Evolutionary conservation across 2,329 filamentous ascomycete genomes (phyloP).

Genomic region (Gaeumannomyces sp.): DNA sequence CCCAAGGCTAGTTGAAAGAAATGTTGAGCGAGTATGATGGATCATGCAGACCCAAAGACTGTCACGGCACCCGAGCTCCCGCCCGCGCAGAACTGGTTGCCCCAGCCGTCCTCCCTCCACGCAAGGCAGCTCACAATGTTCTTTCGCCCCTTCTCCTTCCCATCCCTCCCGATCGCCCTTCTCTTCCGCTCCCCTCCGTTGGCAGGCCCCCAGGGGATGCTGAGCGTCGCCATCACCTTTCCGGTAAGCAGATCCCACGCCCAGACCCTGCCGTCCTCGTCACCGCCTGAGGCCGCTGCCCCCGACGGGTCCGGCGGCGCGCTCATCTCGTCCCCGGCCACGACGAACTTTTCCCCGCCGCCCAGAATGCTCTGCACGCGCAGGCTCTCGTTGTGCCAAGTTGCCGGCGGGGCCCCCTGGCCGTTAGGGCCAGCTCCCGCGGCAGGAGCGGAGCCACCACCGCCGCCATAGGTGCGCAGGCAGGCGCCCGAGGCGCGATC

Average conservation of each 20-base stretch:
- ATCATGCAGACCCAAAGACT: slow-evolving; percentile 42
- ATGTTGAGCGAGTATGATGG: neutral
- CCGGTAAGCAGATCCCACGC: slow-evolving; percentile 83
- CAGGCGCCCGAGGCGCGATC: slow-evolving; percentile 70
- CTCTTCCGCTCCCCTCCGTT: slow-evolving; percentile 38
- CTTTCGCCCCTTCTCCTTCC: slow-evolving; percentile 51
- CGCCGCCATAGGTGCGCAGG: slow-evolving; percentile 62
- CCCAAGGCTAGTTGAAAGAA: neutral
- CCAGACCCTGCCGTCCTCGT: slow-evolving; percentile 56
- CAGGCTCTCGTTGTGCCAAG: slow-evolving; percentile 59
- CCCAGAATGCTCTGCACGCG: slow-evolving; percentile 73
- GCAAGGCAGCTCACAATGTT: slow-evolving; percentile 58
- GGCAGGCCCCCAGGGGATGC: slow-evolving; percentile 48
- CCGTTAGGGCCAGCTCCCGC: no score
- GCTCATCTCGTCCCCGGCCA: slow-evolving; percentile 71
- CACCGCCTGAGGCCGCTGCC: slow-evolving; percentile 17
- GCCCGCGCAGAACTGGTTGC: slow-evolving; percentile 59
- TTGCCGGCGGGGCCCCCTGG: slow-evolving; percentile 12
- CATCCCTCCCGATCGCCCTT: slow-evolving; percentile 51
- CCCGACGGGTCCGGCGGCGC: slow-evolving; percentile 18
- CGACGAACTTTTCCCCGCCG: slow-evolving; percentile 66
- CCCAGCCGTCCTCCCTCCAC: slow-evolving; percentile 57
- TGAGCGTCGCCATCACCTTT: slow-evolving; percentile 56
- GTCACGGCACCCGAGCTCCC: slow-evolving; percentile 61
- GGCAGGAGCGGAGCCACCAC: slow-evolving; percentile 12